A percentile compares a stretch with the other conserved stretches of the same genome.
Evolutionary conservation across 2,329 filamentous ascomycete species (phyloP).

Genomic region (Rhynchosporium graminicola): DNA sequence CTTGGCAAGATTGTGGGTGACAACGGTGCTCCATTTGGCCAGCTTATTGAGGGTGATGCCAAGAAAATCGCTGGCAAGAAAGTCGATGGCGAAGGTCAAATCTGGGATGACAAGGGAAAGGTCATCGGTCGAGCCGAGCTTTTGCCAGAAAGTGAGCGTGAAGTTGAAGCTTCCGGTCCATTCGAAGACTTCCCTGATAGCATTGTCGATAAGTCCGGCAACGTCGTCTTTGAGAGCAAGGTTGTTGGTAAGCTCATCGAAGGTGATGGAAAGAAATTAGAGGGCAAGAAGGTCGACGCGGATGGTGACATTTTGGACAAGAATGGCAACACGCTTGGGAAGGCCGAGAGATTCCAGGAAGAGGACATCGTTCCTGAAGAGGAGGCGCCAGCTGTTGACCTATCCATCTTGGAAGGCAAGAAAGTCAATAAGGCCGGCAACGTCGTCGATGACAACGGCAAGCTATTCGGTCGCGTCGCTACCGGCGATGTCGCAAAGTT

Average conservation of each 20-base stretch:
- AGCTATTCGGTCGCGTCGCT: constrained; percentile 61
- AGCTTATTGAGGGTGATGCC: constrained; percentile 63
- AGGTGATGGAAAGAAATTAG: constrained; percentile 63
- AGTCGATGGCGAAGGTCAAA: constrained; percentile 66
- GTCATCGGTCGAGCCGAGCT: constrained; percentile 67
- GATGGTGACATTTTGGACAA: constrained; percentile 82
- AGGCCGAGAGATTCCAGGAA: constrained; percentile 39
- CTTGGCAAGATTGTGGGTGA: constrained; percentile 56
- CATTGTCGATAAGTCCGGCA: constrained; percentile 53
- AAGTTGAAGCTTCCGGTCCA: constrained; percentile 49
- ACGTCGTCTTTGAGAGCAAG: constrained; percentile 52
- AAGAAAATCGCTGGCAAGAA: constrained; percentile 65
- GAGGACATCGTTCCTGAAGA: constrained; percentile 38
- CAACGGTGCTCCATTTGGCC: constrained; percentile 55
- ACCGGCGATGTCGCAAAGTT: constrained; percentile 66
- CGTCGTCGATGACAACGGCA: constrained; percentile 54
- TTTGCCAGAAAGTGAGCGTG: constrained; percentile 56
- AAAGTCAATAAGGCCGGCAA: constrained; percentile 62
- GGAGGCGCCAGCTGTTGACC: constrained; percentile 42
- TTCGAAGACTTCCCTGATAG: constrained; percentile 61
- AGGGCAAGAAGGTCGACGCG: constrained; percentile 72
- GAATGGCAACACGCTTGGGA: constrained; percentile 58
- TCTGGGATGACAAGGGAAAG: constrained; percentile 71
- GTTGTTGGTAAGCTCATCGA: constrained; percentile 61
- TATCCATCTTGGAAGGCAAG: constrained; percentile 52